Conservation (phyloP, 352 stramenopile species). For the Pythium volutum region DNA sequence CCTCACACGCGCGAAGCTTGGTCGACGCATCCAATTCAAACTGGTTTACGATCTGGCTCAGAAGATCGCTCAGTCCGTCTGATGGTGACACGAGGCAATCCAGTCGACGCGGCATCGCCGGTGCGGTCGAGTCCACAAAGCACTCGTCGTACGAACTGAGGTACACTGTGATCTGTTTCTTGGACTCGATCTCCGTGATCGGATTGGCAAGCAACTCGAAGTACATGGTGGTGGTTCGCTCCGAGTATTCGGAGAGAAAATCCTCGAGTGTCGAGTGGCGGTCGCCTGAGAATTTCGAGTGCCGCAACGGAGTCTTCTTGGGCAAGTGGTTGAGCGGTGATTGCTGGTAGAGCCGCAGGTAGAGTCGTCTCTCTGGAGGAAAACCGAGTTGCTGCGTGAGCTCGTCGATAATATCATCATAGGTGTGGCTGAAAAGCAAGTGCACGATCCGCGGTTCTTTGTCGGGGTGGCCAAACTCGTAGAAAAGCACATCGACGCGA, state of each 20-base stretch:
- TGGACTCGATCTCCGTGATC: conserved; percentile 85
- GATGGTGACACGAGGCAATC: conserved; percentile 66
- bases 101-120: conserved; percentile 34
- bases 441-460: conserved; percentile 45
- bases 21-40: conserved; percentile 42
- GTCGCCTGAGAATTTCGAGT: conserved; percentile 60
- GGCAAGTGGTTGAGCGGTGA: conserved; percentile 58
- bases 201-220: conserved; percentile 68
- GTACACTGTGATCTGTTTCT: conserved; percentile 75
- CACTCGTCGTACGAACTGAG: conserved; percentile 76
- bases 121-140: conserved; percentile 45
- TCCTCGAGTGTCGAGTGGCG: conserved; percentile 63
- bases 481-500: conserved; percentile 73
- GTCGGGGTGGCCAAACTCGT: conserved; percentile 44
- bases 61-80: conserved; percentile 46
- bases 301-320: conserved; percentile 65
- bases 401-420: conserved; percentile 70
- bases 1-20: conserved; percentile 54
- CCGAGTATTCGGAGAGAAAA: conserved; percentile 67
- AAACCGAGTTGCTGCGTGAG: conserved; percentile 47
- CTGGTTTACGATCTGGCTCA: conserved; percentile 39
- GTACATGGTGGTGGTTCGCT: conserved; percentile 66
- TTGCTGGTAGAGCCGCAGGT: conserved; percentile 81
- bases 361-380: conserved; percentile 37
- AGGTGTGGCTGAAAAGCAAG: conserved; percentile 67